Evolutionary conservation across 495 filamentous ascomycete genomes (phyloP), one percentile per base, ranked within the genome.

Genomic region (Achaetomiella virescens): DNA sequence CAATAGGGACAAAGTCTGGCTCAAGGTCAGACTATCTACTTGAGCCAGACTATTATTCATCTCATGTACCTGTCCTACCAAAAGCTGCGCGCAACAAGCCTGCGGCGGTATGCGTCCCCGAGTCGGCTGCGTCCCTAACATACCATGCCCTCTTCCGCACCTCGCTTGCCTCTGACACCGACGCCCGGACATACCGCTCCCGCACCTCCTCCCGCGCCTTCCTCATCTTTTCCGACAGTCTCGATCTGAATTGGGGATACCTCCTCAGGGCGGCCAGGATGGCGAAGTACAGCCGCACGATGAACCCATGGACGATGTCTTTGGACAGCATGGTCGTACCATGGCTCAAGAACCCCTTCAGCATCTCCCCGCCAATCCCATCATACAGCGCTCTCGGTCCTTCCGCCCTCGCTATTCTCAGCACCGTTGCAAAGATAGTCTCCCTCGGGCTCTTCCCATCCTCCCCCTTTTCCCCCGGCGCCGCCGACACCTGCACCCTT

Each of bases 261-360:
- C 48, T 48, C 50, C 41, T 41, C 58, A 79, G 50, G 10, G 73
- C 46, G 1, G 68, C 59, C 33, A 76, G 36, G 14, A 73, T 51
- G n/a, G 72, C 66, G 43, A 74, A 86, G 66, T 92, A 95, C 14
- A 83, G 61, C 56, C 79, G 81, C 21, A 95, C 76, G 54, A 96
- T 81, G 17, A 83, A 60, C n/a, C 78, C 70, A 59, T 96, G 90
- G n/a, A 90, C 81, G 15, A 78, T 70, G 50, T 95, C 87, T 70
- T 96, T 96, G 25, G 88, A 80, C 46, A 95, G 70, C 89, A 95
- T 95, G n/a, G 90, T 90, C 24, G 89, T 81, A 1, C 90, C 91
- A 61, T 95, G 89, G 12, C 82, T 84, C 66, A 96, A 84, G 66
- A 96, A 95, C 0, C 87, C 88, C 64, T 89, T 93, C 6, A 92